Base-by-base conservation (phyloP, 2,329 filamentous ascomycete species). In the Alternaria ventricosa region DNA sequence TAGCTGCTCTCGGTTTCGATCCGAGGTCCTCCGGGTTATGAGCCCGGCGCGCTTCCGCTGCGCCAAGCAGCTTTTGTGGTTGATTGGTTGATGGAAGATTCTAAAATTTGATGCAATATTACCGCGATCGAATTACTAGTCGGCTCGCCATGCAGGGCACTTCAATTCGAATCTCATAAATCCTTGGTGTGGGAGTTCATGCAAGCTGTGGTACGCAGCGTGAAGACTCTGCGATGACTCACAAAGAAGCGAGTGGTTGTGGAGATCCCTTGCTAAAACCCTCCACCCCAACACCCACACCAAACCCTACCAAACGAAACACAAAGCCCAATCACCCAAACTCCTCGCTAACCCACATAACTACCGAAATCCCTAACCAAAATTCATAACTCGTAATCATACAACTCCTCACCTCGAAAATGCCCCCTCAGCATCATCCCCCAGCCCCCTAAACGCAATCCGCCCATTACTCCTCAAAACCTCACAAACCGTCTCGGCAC, bases 41-140 rank as follows among this genome's bases (percentile, higher is more conserved):
- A 77, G 73, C 74, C 75, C 74, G 73, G 75, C 75, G 74, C 75
- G 74, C 74, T 77, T 75, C 75, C 75, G 70, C 74, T 77, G 73
- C 73, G 75, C 75, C 74, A 75, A 60, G 65, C 61, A 75, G 73
- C 74, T 77, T 71, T 65, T 28, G 28, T 44, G 56, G 60, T 57
- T 64, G 61, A 61, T 66, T 64, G 67, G 50, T 46, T 54, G 61
- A 45, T 60, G 55, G 5, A 41, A 6, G 7, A 43, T 0, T 25
- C 2, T 0, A 1, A 15, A 49, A 27, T 36, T 23, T 22, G 0
- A 20, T 6, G 15, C 27, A 49, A 36, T 41, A 28, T 41, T n/a
- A 20, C 3, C 13, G 13, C 13, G 15, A 2, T 0, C 2, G 3
- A 6, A 6, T 23, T 12, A 28, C 27, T 28, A 10, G 11, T 4